Evolutionary conservation across 2,329 filamentous ascomycete genomes (phyloP), one percentile per base, ranked within the genome.

Genomic region (Calonectria fujianensis): DNA sequence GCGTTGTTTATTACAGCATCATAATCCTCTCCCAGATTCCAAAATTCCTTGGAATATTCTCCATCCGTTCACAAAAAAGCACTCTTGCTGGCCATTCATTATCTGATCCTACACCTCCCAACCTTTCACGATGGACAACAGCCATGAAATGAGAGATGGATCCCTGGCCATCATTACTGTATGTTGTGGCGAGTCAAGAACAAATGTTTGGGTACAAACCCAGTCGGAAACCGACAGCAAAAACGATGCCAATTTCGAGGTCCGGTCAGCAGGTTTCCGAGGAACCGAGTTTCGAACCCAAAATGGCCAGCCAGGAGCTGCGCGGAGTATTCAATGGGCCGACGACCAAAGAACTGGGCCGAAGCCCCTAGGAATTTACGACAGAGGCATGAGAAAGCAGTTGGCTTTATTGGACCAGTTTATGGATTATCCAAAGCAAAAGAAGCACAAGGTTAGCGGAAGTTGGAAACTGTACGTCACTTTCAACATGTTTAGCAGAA

Each of bases 321-420:
- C 13, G 6, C 29, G 13, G 52, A 14, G 52, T 13, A 57, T 63
- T 14, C 35, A 41, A 16, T 41, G 57, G 57, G 35, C 57, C 24
- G 37, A 63, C 14, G 57, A 63, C 35, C 37, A 63, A 18, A 63
- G 57, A 41, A n/a, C 27, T 14, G 57, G 57, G 13, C 57, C 57
- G 27, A 63, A 63, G n/a, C 57, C 57, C 5, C 3, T 63, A 2
- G 35, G 57, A 8, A 63, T 63, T 41, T 63, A 63, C 16, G 35
- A 63, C 10, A 29, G 4, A 5, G 35, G 35, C 8, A 31, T 29
- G 24, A 39, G 57, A 20, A 41, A 27, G 11, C 24, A 63, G 39
- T 20, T 27, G 27, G 35, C 32, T 4, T 20, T 9, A 14, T 41
- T 63, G 37, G 35, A 63, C 7, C 9, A 63, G 14, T 63, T 27